These are phyloP conservation scores for Leccinellum luteum DNA, from an alignment of 768 basidiomycete genomes.

Conservation along the genomic window DNA sequence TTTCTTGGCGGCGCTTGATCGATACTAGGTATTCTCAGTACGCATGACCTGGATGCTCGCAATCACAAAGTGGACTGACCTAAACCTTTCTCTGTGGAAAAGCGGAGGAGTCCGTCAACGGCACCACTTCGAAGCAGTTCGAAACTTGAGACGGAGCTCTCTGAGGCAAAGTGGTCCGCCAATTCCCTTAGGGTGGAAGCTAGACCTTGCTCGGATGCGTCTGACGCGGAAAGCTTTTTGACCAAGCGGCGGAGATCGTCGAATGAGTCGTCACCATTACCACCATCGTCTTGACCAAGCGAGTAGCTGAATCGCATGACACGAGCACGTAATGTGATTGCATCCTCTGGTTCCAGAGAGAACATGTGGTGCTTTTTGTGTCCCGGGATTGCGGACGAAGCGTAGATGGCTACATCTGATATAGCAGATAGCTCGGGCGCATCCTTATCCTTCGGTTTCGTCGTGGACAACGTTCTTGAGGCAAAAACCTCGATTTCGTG, in stretches of 20 bases:
- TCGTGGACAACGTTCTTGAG: constrained; percentile 53
- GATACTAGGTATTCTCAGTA: constrained; percentile 46
- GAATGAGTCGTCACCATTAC: constrained; percentile 58
- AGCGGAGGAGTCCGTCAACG: constrained; percentile 80
- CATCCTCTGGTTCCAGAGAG: constrained; percentile 82
- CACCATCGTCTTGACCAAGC: constrained; percentile 50
- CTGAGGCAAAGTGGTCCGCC: constrained; percentile 75
- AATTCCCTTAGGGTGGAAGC: constrained; percentile 64
- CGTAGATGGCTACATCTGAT: constrained; percentile 36
- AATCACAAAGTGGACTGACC: constrained; percentile 6
- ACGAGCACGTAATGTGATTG: constrained; percentile 87
- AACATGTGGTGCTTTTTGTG: constrained; percentile 70
- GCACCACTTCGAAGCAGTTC: constrained; percentile 93
- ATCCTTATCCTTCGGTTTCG: constrained; percentile 49
- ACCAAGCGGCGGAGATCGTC: constrained; percentile 64
- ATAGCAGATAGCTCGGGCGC: constrained; percentile 33
- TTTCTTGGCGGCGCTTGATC: constrained; percentile 63
- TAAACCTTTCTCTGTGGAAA: constrained; percentile 65
- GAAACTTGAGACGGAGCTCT: constrained; percentile 88
- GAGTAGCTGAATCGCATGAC: constrained; percentile 85
- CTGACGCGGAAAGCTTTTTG: constrained; percentile 51
- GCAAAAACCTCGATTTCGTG: constrained; percentile 88
- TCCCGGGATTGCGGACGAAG: constrained; percentile 52
- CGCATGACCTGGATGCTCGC: neutral
- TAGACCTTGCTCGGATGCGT: constrained; percentile 62